Evolutionary conservation across 1,284 basidiomycete species (phyloP), one percentile per base, ranked within the genome.

Genomic region (Cutaneotrichosporon cavernicola): DNA sequence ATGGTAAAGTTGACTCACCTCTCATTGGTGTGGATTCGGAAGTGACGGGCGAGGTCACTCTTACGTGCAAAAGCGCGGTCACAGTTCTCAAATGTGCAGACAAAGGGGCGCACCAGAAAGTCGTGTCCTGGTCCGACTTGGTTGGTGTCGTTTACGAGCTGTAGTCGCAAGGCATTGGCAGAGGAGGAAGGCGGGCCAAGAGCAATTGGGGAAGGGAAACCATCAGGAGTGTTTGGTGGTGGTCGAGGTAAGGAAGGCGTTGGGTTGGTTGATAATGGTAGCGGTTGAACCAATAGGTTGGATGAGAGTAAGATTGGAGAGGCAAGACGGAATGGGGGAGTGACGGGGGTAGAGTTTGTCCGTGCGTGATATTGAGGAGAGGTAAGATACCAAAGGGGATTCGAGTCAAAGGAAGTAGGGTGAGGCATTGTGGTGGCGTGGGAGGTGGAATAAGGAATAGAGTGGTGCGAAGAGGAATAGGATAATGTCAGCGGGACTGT

Each of bases 11-110:
- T 32, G 11, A 16, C 78, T 69, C 32, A 80, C 80, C 78, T 65
- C 50, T 81, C 78, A 58, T 79, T 78, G 21, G 76, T 77, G 66
- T 84, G 83, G 56, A 84, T 84, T 9, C 82, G 70, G 43, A 78
- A 77, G 68, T 84, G 82, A 38, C 83, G 73, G 7, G 81, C 74
- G 38, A 84, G 76, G 65, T 84, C 83, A 50, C 79, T 81, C 63
- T 81, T 81, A 30, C 83, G 73, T 1, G 81, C 78, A 65, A 84
- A 84, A 9, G 81, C 75, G 69, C 83, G 83, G 66, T 78, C 72
- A 67, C 83, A 84, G 16, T 70, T 64, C 1, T 66, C 64, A 31
- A 74, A 77, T 49, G 75, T 74, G 69, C 82, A 83, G 46, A 76
- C 72, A 64, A 76, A 80, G 18, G 79, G 78, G 56, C 79, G 69